These are phyloP conservation scores for Xerocomus minutiporus DNA, from an alignment of 1,284 basidiomycete genomes.

Conservation along the genomic window DNA sequence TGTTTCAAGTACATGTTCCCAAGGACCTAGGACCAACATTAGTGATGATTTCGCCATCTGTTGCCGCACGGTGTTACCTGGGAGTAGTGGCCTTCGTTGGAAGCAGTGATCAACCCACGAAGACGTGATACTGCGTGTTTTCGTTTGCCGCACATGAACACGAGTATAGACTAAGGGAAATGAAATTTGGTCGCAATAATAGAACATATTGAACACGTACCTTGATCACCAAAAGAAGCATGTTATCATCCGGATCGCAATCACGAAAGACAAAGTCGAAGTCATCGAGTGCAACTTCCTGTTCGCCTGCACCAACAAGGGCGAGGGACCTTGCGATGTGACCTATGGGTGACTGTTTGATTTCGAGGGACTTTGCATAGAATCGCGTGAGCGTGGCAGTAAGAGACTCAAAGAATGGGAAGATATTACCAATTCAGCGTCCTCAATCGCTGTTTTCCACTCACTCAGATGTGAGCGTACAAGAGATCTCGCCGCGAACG, in stretches of 20 bases:
- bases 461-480: slow-evolving; percentile 1
- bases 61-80: not conserved
- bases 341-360: slow-evolving; percentile 1
- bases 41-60: not conserved
- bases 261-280: not conserved
- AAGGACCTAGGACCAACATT: not conserved
- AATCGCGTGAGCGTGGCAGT: not conserved
- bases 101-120: not conserved
- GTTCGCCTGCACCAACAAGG: not conserved
- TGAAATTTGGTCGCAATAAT: not conserved
- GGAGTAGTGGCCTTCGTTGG: not conserved
- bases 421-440: not conserved
- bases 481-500: not conserved
- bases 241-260: not conserved
- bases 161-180: not conserved
- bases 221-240: slow-evolving; percentile 5
- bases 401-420: not conserved
- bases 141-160: slow-evolving; percentile 1
- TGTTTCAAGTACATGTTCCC: slow-evolving; percentile 6
- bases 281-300: not conserved
- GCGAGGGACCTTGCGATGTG: slow-evolving; percentile 3
- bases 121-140: slow-evolving; percentile 3
- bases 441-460: slow-evolving; percentile 1
- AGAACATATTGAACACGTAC: not conserved
- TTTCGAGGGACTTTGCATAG: not conserved